Evolutionary conservation across 108 stramenopile species (phyloP).

Genomic region (Mediolabrus comicus): DNA sequence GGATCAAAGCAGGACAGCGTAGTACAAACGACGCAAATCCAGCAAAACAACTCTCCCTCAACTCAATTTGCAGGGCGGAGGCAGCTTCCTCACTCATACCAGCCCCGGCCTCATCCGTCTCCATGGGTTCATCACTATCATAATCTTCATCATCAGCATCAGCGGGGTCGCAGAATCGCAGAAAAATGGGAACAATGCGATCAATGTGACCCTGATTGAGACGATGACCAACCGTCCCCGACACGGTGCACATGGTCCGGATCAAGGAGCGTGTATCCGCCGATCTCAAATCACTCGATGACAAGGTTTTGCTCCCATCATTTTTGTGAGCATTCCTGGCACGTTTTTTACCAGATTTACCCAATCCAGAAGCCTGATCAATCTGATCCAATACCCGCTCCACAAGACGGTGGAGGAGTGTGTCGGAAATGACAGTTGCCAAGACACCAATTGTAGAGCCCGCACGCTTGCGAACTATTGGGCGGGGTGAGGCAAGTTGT

Average conservation of each 20-base stretch:
- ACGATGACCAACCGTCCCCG: conserved; percentile 79
- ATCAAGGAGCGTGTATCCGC: conserved; percentile 74
- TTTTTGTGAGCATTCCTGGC: conserved; percentile 37
- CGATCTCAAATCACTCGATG: conserved; percentile 17
- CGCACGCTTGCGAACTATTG: conserved; percentile 92
- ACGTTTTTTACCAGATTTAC: conserved; percentile 40
- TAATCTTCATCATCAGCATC: conserved; percentile 85
- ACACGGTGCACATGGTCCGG: conserved; percentile 91
- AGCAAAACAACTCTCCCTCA: conserved; percentile 95
- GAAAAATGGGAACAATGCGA: conserved; percentile 92
- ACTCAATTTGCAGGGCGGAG: conserved; percentile 78
- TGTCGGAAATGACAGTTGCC: conserved; percentile 79
- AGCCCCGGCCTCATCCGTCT: conserved; percentile 38
- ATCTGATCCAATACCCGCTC: conserved; percentile 79
- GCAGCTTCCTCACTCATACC: conserved; percentile 50
- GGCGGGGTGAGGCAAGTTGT: conserved; percentile 56
- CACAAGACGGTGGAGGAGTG: conserved; percentile 74
- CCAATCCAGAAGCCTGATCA: conserved; percentile 46
- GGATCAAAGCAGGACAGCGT: conserved; percentile 92
- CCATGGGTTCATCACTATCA: conserved; percentile 61
- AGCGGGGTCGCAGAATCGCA: conserved; percentile 84
- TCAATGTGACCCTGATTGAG: conserved; percentile 88
- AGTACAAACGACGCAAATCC: conserved; percentile 94
- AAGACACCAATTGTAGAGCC: conserved; percentile 87
- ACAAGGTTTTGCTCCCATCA: conserved; percentile 7